Evolutionary conservation across 441 rosid species (phyloP).

Genomic region (Euphorbia schlechtendalii): DNA sequence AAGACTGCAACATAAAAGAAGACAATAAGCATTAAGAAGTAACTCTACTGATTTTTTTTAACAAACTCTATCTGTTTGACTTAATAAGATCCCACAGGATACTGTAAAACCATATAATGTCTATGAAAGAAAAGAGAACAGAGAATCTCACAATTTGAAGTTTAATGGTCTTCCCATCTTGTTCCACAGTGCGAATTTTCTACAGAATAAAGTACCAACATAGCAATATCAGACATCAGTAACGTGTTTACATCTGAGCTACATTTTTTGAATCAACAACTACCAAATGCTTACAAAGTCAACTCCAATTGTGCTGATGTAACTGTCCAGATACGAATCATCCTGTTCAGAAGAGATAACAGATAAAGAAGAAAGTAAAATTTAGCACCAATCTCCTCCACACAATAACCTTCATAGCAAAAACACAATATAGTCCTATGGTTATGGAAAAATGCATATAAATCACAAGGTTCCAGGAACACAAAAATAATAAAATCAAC

Average conservation of each 20-base stretch:
- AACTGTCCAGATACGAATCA: slow-evolving; percentile 91
- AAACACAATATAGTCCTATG: not conserved
- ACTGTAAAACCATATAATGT: not conserved
- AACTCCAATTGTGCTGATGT: slow-evolving; percentile 94
- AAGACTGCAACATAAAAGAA: not conserved
- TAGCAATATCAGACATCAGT: slow-evolving; percentile 1
- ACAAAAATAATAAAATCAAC: not conserved
- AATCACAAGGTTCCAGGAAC: not conserved
- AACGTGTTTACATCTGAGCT: not conserved
- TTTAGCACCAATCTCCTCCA: not conserved
- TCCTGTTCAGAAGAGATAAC: slow-evolving; percentile 26
- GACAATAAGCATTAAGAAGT: not conserved
- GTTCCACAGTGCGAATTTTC: slow-evolving; percentile 98
- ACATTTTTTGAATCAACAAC: slow-evolving; percentile 1
- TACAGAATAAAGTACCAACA: slow-evolving; percentile 11
- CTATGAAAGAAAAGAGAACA: not conserved
- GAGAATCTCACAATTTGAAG: slow-evolving; percentile 66
- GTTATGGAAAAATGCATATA: not conserved
- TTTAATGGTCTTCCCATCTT: too few relatives aligned
- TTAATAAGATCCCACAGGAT: not conserved
- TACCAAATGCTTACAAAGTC: slow-evolving; percentile 66
- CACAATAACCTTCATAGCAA: not conserved
- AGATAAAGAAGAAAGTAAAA: not conserved
- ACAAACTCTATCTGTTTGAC: not conserved
- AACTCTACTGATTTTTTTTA: not conserved